Evolutionary conservation across 805 yeast genomes (phyloP).

Genomic region (Danielia oregonensis): DNA sequence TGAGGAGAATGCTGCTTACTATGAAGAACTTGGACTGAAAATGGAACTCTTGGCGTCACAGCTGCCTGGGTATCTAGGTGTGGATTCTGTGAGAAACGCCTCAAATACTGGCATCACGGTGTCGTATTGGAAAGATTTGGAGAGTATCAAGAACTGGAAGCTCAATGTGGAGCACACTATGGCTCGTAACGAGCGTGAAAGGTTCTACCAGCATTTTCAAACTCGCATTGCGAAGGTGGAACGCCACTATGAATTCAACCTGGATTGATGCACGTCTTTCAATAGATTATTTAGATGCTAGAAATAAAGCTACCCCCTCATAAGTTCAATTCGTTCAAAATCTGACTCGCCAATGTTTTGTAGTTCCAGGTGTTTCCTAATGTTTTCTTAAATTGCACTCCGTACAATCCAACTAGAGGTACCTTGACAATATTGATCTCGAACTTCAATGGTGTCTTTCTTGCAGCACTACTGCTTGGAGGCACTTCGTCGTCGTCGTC

Average conservation of each 20-base stretch:
- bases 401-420: slow-evolving; percentile 83
- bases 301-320: slow-evolving; percentile 16
- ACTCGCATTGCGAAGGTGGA: slow-evolving; percentile 15
- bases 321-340: slow-evolving; percentile 66
- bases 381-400: slow-evolving; percentile 91
- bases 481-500: slow-evolving; percentile 7
- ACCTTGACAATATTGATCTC: slow-evolving; percentile 92
- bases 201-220: slow-evolving; percentile 8
- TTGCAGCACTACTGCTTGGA: slow-evolving; percentile 3
- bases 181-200: slow-evolving; percentile 12
- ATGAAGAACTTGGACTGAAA: slow-evolving; percentile 4
- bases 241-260: slow-evolving; percentile 7
- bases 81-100: slow-evolving; percentile 13
- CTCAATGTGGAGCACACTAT: slow-evolving; percentile 12
- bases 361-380: slow-evolving; percentile 95
- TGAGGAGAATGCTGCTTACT: slow-evolving; percentile 4
- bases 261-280: neutral
- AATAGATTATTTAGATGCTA: slow-evolving; percentile 1
- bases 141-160: slow-evolving; percentile 13
- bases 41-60: slow-evolving; percentile 11
- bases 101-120: slow-evolving; percentile 13
- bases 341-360: slow-evolving; percentile 84
- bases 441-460: slow-evolving; percentile 65
- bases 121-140: slow-evolving; percentile 14
- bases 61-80: slow-evolving; percentile 15